phyloP scores from a whole-genome alignment of 495 filamentous ascomycete genomes.

The Evernia prunastri region DNA sequence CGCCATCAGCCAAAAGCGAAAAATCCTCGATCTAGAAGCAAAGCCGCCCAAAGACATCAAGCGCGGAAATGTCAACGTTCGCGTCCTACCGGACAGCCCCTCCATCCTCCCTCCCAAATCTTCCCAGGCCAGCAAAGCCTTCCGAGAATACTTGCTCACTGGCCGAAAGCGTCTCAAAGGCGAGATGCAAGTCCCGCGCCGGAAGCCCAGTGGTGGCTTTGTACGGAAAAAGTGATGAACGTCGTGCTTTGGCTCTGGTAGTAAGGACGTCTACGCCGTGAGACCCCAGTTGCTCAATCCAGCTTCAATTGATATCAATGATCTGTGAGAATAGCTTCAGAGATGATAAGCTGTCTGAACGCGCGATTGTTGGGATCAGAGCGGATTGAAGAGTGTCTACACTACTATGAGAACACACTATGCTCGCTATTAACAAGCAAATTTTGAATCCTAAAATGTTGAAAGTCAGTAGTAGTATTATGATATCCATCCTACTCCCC shows the following conservation, averaged over 20 bases:
- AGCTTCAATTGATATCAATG: background rate
- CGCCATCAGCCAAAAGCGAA: conserved; percentile 38
- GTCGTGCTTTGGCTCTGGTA: background rate
- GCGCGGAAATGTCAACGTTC: conserved; percentile 46
- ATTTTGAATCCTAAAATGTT: background rate
- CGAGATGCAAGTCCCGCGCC: conserved; percentile 26
- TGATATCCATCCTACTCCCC: too few relatives aligned
- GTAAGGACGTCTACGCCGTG: background rate
- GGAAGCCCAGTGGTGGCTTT: conserved; percentile 33
- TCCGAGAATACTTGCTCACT: conserved; percentile 46
- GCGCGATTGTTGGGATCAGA: background rate
- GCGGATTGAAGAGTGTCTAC: background rate
- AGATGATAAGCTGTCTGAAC: background rate
- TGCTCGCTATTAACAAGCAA: background rate
- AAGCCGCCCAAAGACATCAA: conserved; percentile 50
- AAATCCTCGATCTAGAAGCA: conserved; percentile 45
- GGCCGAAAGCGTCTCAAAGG: conserved; percentile 30
- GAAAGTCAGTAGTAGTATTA: too few relatives aligned
- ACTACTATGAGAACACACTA: background rate
- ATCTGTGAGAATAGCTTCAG: background rate
- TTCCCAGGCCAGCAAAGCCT: conserved; percentile 40
- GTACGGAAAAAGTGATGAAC: conserved; percentile 20
- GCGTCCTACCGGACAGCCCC: conserved; percentile 43
- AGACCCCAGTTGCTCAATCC: background rate
- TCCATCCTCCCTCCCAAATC: conserved; percentile 44